phyloP scores from a whole-genome alignment of 495 filamentous ascomycete species.

The Pseudevernia furfuracea region DNA sequence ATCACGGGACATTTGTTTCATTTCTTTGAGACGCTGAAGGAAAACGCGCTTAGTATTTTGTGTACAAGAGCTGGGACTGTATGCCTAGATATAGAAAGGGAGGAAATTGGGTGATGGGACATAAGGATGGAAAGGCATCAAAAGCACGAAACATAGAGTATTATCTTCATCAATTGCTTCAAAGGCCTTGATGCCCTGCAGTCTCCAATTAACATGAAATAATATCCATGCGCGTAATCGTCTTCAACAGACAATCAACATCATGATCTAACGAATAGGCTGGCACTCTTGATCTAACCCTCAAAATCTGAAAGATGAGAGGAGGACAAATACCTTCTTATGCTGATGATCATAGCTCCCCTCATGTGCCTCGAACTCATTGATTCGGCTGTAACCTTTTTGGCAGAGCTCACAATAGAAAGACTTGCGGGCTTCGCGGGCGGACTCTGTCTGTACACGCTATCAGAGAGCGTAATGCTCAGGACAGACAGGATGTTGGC shows the following conservation, averaged over 20 bases:
- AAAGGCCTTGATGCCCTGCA: not conserved
- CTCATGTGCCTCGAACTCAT: conserved; percentile 57
- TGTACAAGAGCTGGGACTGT: not conserved
- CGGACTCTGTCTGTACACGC: conserved; percentile 62
- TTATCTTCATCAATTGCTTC: not conserved
- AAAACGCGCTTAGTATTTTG: not conserved
- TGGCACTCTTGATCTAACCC: not conserved
- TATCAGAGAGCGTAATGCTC: not conserved
- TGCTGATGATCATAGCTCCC: conserved; percentile 56
- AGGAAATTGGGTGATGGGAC: not conserved
- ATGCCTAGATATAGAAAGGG: not conserved
- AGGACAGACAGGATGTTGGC: not conserved
- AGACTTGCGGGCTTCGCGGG: conserved; percentile 75
- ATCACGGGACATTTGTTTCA: conserved; percentile 54
- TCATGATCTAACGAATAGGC: not conserved
- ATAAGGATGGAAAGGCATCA: not conserved
- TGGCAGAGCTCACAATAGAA: conserved; percentile 69
- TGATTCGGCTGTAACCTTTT: conserved; percentile 54
- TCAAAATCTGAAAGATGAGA: not conserved
- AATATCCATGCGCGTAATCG: not conserved
- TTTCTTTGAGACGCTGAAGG: conserved; percentile 50
- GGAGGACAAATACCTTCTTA: conserved; percentile 35
- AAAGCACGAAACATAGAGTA: not conserved
- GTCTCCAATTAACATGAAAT: not conserved
- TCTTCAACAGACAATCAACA: not conserved